These are phyloP conservation scores for Luvunga scandens DNA, from an alignment of 345 rosid genomes.

Conservation along the genomic window DNA sequence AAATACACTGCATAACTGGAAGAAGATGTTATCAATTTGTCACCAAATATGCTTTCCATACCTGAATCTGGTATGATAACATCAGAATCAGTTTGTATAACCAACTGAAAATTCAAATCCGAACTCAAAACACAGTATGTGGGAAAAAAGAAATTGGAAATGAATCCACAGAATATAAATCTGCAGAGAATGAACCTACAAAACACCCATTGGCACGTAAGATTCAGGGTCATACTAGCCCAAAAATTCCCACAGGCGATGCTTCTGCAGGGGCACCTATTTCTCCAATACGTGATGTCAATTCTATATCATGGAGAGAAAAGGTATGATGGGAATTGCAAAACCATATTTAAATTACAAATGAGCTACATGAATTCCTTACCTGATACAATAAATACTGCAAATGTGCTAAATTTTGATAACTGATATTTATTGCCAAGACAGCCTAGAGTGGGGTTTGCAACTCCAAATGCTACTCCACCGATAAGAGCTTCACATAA, in stretches of 20 bases:
- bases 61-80: not conserved
- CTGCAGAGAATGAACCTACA: slow-evolving; percentile 30
- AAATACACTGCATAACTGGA: not conserved
- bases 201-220: slow-evolving; percentile 35
- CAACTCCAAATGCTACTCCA: no score
- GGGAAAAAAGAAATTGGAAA: slow-evolving; percentile 2
- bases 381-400: slow-evolving; percentile 86
- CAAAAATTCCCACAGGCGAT: slow-evolving; percentile 83
- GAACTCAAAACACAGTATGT: not conserved
- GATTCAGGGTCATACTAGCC: slow-evolving; percentile 76
- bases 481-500: slow-evolving; percentile 67
- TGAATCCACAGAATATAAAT: slow-evolving; percentile 1
- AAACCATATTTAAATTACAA: not conserved
- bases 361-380: slow-evolving; percentile 3
- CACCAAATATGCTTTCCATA: not conserved
- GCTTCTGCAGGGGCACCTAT: slow-evolving; percentile 76
- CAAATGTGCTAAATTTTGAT: slow-evolving; percentile 72
- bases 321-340: slow-evolving; percentile 4
- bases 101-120: not conserved
- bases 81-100: not conserved
- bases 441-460: slow-evolving; percentile 84
- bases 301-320: slow-evolving; percentile 40
- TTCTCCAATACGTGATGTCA: slow-evolving; percentile 78
- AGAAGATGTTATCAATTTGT: not conserved
- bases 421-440: slow-evolving; percentile 70